These are phyloP conservation scores for Pseudogymnoascus sp. DNA, from an alignment of 2,329 filamentous ascomycete species.

Conservation along the genomic window DNA sequence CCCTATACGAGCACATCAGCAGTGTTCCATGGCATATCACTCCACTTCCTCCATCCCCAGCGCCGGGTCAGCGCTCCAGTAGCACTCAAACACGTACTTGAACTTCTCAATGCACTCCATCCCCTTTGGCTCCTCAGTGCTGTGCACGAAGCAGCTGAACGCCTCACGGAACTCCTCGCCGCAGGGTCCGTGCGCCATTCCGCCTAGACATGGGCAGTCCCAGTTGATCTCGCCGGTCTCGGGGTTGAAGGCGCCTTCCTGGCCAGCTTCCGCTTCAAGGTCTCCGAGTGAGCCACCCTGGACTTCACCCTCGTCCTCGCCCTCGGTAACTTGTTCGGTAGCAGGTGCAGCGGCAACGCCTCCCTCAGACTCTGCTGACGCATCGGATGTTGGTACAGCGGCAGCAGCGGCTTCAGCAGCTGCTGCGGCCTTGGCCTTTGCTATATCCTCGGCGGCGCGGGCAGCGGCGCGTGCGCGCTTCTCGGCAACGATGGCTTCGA, in stretches of 20 bases:
- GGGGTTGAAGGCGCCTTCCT: conserved; percentile 92
- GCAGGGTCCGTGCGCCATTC: conserved; percentile 94
- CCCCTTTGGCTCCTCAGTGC: conserved; percentile 88
- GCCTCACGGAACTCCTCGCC: conserved; percentile 92
- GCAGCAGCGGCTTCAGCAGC: conserved; percentile 18
- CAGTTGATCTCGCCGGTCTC: conserved; percentile 99
- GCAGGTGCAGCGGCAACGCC: conserved; percentile 3
- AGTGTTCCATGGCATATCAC: not conserved
- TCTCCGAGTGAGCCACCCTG: conserved; percentile 40
- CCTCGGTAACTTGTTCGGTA: conserved; percentile 14
- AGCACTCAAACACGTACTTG: conserved; percentile 55
- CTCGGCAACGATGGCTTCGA: conserved; percentile 61
- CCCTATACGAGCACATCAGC: conserved; percentile 44
- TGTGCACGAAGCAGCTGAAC: conserved; percentile 98
- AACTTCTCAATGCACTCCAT: conserved; percentile 98
- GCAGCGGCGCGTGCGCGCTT: conserved; percentile 39
- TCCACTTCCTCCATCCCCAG: not conserved
- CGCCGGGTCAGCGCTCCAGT: not conserved
- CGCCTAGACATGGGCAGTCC: conserved; percentile 95
- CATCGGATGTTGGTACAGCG: conserved; percentile 13
- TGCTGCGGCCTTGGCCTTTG: conserved; percentile 16
- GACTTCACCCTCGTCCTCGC: conserved; percentile 20
- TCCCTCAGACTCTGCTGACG: not conserved
- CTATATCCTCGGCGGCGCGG: conserved; percentile 18
- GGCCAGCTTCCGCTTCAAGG: conserved; percentile 72